Conservation (phyloP, 805 yeast genomes). For the Wickerhamomyces queroliae region DNA sequence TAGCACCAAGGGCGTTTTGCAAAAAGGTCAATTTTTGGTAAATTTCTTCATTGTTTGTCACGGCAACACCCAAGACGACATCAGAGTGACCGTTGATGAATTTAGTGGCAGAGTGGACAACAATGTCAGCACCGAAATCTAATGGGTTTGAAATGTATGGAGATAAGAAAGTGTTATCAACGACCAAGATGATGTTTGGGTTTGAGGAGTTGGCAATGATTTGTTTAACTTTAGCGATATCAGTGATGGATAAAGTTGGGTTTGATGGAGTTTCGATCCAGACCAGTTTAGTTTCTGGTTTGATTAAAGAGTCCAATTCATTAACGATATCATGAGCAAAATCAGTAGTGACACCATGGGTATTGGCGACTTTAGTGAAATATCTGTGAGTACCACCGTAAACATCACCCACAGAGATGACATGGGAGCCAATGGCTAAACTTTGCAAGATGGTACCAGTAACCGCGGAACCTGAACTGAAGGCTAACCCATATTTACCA, state of each 20-base stretch:
- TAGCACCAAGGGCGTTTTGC: slow-evolving; percentile 85
- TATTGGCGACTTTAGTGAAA: slow-evolving; percentile 77
- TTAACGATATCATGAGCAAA: slow-evolving; percentile 60
- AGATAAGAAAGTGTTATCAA: slow-evolving; percentile 84
- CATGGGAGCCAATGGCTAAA: slow-evolving; percentile 66
- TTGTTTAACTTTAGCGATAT: slow-evolving; percentile 55
- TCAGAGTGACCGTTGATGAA: slow-evolving; percentile 92
- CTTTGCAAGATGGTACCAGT: slow-evolving; percentile 75
- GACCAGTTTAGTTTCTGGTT: slow-evolving; percentile 62
- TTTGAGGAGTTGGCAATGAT: slow-evolving; percentile 45
- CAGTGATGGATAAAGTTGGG: slow-evolving; percentile 79
- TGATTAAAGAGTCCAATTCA: slow-evolving; percentile 52
- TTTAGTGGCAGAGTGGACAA: slow-evolving; percentile 85
- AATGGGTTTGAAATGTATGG: slow-evolving; percentile 87
- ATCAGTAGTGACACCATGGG: slow-evolving; percentile 67
- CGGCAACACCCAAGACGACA: slow-evolving; percentile 81
- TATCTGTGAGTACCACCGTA: slow-evolving; percentile 92
- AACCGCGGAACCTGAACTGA: slow-evolving; percentile 82
- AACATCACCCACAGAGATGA: slow-evolving; percentile 77
- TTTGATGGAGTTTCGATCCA: slow-evolving; percentile 90
- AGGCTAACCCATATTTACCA: slow-evolving; percentile 71
- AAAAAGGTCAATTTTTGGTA: slow-evolving; percentile 65
- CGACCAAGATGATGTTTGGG: slow-evolving; percentile 57
- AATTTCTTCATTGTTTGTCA: slow-evolving; percentile 55
- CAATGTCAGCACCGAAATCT: slow-evolving; percentile 78